phyloP scores from a whole-genome alignment of 164 flowering plant species.

The Akebia trifoliata region DNA sequence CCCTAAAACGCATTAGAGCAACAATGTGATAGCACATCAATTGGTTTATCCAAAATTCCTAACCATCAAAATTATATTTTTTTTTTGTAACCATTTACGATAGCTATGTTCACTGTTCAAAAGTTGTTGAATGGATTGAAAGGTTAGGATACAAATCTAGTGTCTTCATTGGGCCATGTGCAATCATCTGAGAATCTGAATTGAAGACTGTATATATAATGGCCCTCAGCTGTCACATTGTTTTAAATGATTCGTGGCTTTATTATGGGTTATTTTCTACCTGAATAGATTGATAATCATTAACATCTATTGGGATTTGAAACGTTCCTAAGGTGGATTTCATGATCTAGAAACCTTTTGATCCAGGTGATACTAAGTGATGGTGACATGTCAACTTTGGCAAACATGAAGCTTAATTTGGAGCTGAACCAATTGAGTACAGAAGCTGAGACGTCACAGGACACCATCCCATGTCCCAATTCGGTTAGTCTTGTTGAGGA shows the following conservation, averaged over 20 bases:
- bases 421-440: constrained; percentile 48
- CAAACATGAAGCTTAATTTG: constrained; percentile 75
- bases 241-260: too few relatives aligned
- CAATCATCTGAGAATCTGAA: too few relatives aligned
- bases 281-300: neutral
- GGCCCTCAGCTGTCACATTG: constrained; percentile 1
- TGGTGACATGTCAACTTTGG: constrained; percentile 71
- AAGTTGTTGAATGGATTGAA: too few relatives aligned
- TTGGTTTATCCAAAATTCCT: too few relatives aligned
- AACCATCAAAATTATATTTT: too few relatives aligned
- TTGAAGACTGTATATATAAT: neutral
- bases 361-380: constrained; percentile 79
- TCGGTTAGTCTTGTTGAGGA: constrained; percentile 27
- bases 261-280: too few relatives aligned
- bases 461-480: constrained; percentile 13
- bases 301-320: neutral
- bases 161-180: neutral
- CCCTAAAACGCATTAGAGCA: too few relatives aligned
- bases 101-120: too few relatives aligned
- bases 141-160: too few relatives aligned
- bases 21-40: too few relatives aligned
- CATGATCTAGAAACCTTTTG: constrained; percentile 5
- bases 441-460: constrained; percentile 15
- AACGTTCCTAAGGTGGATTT: neutral
- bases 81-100: too few relatives aligned